These are phyloP conservation scores for Blastocystis sp. DNA, from an alignment of 352 stramenopile genomes.

Conservation along the genomic window DNA sequence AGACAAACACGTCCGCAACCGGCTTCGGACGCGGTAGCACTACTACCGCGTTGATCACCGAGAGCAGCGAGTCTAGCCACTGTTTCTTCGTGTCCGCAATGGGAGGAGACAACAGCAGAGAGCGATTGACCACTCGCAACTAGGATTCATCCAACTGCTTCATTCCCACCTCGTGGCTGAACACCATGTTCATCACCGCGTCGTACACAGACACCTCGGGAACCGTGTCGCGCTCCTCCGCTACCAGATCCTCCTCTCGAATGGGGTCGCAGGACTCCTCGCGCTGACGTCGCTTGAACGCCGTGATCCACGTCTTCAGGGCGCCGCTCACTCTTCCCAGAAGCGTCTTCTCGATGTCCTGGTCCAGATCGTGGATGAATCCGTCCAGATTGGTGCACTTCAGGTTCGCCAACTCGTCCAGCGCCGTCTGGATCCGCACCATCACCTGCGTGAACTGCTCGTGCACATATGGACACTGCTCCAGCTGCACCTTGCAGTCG, in stretches of 20 bases:
- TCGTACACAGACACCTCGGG: not conserved
- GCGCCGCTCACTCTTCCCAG: conserved; percentile 59
- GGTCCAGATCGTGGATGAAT: conserved; percentile 61
- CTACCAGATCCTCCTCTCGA: conserved; percentile 58
- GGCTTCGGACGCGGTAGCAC: conserved; percentile 72
- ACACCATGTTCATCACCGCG: conserved; percentile 61
- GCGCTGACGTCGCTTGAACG: conserved; percentile 57
- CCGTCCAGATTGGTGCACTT: conserved; percentile 62
- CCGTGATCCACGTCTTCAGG: conserved; percentile 61
- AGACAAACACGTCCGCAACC: conserved; percentile 68
- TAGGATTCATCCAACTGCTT: conserved; percentile 67
- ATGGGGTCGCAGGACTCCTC: conserved; percentile 23
- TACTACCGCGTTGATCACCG: conserved; percentile 81
- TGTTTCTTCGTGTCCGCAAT: conserved; percentile 77
- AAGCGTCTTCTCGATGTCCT: conserved; percentile 62
- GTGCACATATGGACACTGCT: conserved; percentile 63
- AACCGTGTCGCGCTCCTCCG: conserved; percentile 56
- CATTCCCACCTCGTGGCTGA: conserved; percentile 60
- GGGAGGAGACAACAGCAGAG: conserved; percentile 84
- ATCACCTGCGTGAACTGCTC: conserved; percentile 58
- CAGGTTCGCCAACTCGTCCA: conserved; percentile 65
- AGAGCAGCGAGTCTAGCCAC: conserved; percentile 80
- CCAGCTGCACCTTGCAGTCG: conserved; percentile 70
- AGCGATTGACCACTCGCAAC: conserved; percentile 87
- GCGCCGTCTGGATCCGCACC: conserved; percentile 59